phyloP scores from a whole-genome alignment of 75 land plant genomes.

The Selaginella moellendorffii region DNA sequence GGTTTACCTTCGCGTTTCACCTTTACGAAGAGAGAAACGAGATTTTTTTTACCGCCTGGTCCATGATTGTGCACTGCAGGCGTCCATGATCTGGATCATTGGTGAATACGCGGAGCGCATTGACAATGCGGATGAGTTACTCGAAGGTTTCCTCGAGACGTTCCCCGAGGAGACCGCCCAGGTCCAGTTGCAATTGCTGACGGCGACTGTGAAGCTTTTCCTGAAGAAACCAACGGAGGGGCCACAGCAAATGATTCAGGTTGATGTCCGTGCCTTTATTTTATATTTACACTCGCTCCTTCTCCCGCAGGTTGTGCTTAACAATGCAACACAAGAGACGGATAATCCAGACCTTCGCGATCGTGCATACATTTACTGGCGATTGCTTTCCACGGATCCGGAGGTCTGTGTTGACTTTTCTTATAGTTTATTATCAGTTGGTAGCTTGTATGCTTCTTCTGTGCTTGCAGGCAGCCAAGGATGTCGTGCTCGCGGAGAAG shows the following conservation, averaged over 20 bases:
- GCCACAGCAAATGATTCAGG: constrained; percentile 11
- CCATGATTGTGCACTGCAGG: background rate
- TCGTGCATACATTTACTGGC: constrained; percentile 8
- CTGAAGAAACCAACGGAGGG: constrained; percentile 4
- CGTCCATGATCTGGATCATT: constrained; percentile 5
- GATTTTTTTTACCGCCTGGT: background rate
- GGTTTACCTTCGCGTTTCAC: background rate
- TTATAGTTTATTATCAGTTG: background rate
- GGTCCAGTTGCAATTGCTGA: constrained; percentile 5
- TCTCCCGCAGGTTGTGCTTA: background rate
- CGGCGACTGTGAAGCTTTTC: constrained; percentile 5
- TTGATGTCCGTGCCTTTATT: background rate
- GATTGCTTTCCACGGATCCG: constrained; percentile 1
- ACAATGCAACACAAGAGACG: constrained; percentile 10
- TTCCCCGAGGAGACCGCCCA: constrained; percentile 7
- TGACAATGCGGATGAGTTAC: constrained; percentile 7
- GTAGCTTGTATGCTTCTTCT: too few relatives aligned
- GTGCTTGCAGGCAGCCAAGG: constrained; percentile 8
- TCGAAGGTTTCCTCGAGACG: constrained; percentile 4
- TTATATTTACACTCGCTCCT: background rate
- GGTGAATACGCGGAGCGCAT: constrained; percentile 7
- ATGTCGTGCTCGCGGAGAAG: constrained; percentile 6
- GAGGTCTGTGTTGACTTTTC: constrained; percentile 3
- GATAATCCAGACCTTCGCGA: constrained; percentile 4
- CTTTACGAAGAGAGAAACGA: background rate